A percentile compares a stretch with the other conserved stretches of the same genome.
Conservation (phyloP, 352 stramenopile species). For the Phytopythium montanum region DNA sequence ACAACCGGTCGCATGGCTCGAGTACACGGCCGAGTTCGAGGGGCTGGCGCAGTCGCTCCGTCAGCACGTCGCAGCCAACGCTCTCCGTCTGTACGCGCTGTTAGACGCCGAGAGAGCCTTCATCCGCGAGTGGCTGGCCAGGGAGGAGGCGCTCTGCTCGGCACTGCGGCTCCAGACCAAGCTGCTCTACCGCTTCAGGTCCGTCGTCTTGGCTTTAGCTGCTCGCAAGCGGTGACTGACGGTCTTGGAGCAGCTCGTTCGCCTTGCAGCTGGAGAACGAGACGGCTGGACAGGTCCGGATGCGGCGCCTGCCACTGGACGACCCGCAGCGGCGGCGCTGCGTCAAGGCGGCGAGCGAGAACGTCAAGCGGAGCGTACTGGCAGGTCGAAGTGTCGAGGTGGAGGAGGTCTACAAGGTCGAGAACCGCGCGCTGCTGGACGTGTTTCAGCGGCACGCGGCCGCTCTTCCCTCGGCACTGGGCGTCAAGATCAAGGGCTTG, state of each 20-base stretch:
- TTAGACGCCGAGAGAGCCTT: constrained; percentile 43
- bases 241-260: constrained; percentile 35
- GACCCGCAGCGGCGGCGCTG: constrained; percentile 62
- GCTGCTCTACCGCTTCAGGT: constrained; percentile 47
- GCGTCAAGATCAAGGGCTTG: constrained; percentile 70
- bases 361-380: constrained; percentile 50
- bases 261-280: constrained; percentile 59
- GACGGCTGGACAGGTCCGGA: constrained; percentile 43
- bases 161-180: constrained; percentile 32
- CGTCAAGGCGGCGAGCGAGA: constrained; percentile 62
- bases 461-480: constrained; percentile 6
- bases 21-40: constrained; percentile 23
- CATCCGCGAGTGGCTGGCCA: constrained; percentile 29
- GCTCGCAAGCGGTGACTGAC: neutral
- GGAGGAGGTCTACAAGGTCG: constrained; percentile 77
- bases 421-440: constrained; percentile 57
- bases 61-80: constrained; percentile 23
- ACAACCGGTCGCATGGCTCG: neutral
- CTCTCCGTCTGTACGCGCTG: constrained; percentile 42
- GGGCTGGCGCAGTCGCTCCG: constrained; percentile 25
- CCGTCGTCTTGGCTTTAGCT: neutral
- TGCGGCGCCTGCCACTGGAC: constrained; percentile 37
- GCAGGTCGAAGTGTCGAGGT: constrained; percentile 38
- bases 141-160: constrained; percentile 21
- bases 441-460: constrained; percentile 49